Conservation (phyloP, 2,329 filamentous ascomycete species). For the Botrytis byssoidea region DNA sequence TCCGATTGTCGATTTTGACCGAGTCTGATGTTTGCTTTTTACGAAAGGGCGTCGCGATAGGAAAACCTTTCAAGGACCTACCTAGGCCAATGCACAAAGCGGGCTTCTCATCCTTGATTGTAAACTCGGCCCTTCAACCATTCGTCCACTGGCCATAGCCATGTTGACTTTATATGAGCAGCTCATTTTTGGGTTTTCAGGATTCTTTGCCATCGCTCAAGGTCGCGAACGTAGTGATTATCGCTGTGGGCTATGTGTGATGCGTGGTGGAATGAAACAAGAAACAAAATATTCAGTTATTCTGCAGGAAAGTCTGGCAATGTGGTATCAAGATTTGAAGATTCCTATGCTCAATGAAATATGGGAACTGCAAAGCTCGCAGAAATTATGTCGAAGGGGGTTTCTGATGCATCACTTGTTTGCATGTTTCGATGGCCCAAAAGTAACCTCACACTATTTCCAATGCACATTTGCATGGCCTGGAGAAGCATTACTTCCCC, state of each 20-base stretch:
- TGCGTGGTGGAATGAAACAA: neutral
- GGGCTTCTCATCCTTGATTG: neutral
- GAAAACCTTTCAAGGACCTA: neutral
- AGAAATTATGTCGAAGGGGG: conserved; percentile 1
- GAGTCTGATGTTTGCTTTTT: neutral
- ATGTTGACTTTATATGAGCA: neutral
- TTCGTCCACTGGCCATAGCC: neutral
- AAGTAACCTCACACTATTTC: conserved; percentile 1
- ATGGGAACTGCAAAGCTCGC: conserved; percentile 7
- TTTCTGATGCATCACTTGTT: conserved; percentile 16
- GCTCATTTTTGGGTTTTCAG: neutral
- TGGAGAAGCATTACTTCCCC: neutral
- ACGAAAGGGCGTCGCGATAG: neutral
- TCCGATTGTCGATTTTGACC: neutral
- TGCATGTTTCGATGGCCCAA: conserved; percentile 6
- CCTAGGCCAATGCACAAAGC: neutral
- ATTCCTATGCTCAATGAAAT: conserved; percentile 13
- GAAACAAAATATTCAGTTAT: neutral
- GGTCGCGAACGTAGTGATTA: neutral
- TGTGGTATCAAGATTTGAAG: conserved; percentile 11
- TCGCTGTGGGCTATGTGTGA: neutral
- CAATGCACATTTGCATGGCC: neutral
- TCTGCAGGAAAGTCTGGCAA: neutral
- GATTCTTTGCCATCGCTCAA: neutral
- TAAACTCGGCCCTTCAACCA: neutral